Percentiles rank a stretch among this genome's conserved stretches.
Conservation (phyloP, 257 asterid genomes). For the Eustoma russellianum region DNA sequence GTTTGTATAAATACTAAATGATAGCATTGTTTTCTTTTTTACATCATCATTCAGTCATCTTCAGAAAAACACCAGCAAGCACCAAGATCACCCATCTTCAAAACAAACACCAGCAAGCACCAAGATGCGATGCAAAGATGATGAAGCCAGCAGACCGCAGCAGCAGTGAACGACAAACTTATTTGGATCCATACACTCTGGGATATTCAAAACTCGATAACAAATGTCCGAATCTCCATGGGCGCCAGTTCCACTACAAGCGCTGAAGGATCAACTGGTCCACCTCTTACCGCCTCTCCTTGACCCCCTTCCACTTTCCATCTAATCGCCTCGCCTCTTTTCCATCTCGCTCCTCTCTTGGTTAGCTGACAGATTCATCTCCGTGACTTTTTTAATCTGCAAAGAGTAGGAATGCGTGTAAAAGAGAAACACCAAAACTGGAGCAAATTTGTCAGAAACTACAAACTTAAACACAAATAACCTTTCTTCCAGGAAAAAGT, state of each 20-base stretch:
- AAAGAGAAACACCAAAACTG: neutral
- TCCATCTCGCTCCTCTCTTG: conserved; percentile 69
- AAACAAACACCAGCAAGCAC: too few relatives aligned
- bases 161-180: too few relatives aligned
- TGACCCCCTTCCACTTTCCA: conserved; percentile 44
- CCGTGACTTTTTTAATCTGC: conserved; percentile 48
- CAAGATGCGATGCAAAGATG: too few relatives aligned
- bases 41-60: too few relatives aligned
- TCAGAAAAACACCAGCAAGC: too few relatives aligned
- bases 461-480: neutral
- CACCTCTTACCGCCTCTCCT: conserved; percentile 36
- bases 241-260: conserved; percentile 61
- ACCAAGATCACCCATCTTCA: too few relatives aligned
- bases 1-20: too few relatives aligned
- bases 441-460: neutral
- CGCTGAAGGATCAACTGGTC: conserved; percentile 50
- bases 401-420: neutral
- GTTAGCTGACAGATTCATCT: conserved; percentile 61
- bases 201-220: conserved; percentile 30
- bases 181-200: conserved; percentile 19
- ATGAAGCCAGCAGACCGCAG: too few relatives aligned
- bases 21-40: too few relatives aligned
- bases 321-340: conserved; percentile 49
- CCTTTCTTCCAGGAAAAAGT: conserved; percentile 57
- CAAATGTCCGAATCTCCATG: conserved; percentile 68